Evolutionary conservation across 2,329 filamentous ascomycete genomes (phyloP).

Genomic region (Grosmannia clavigera): DNA sequence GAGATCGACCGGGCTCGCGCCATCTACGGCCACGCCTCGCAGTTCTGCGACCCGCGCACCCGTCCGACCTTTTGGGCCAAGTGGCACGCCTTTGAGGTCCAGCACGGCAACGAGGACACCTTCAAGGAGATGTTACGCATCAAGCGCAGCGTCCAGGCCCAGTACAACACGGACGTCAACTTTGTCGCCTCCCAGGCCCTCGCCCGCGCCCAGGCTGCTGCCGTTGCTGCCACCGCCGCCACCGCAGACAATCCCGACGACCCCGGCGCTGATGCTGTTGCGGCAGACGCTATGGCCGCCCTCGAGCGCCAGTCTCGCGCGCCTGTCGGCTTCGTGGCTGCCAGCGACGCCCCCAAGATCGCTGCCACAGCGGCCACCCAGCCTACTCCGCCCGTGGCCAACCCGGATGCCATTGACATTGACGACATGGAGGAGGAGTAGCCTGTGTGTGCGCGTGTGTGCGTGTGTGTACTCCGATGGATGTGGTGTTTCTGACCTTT

Average conservation of each 20-base stretch:
- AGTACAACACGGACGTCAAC: slow-evolving; percentile 98
- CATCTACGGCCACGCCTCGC: slow-evolving; percentile 91
- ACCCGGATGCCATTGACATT: slow-evolving; percentile 77
- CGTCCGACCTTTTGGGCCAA: slow-evolving; percentile 87
- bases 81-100: slow-evolving; percentile 95
- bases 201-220: slow-evolving; percentile 55
- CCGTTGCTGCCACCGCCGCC: slow-evolving; percentile 17
- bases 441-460: neutral
- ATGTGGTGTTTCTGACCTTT: neutral
- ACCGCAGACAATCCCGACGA: slow-evolving; percentile 28
- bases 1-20: slow-evolving; percentile 80
- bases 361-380: slow-evolving; percentile 26
- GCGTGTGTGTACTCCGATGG: neutral
- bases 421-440: slow-evolving; percentile 53
- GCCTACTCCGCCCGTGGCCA: slow-evolving; percentile 37
- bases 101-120: slow-evolving; percentile 97
- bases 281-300: slow-evolving; percentile 75
- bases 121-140: slow-evolving; percentile 99
- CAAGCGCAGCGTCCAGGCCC: slow-evolving; percentile 91
- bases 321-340: slow-evolving; percentile 81
- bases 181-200: slow-evolving; percentile 96
- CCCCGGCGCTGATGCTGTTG: slow-evolving; percentile 29
- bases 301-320: slow-evolving; percentile 81
- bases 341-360: slow-evolving; percentile 54
- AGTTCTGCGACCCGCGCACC: slow-evolving; percentile 92